Conservation (phyloP, 208 protist species). For the Vickermania spadyakhi region DNA sequence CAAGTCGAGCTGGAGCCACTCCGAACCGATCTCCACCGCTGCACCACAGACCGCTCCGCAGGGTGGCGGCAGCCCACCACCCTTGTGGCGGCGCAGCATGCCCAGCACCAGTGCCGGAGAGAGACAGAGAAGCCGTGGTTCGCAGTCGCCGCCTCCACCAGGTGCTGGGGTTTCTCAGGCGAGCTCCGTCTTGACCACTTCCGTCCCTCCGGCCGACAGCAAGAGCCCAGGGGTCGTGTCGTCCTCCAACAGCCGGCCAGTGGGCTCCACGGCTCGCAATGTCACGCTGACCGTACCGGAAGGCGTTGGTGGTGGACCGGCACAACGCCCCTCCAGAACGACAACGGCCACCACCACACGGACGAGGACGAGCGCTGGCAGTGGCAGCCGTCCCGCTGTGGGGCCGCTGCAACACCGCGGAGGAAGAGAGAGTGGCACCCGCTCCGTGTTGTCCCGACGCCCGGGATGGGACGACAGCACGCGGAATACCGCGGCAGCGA, state of each 20-base stretch:
- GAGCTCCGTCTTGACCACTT: neutral
- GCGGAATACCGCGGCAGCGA: neutral
- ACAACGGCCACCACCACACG: neutral
- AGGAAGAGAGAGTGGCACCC: neutral
- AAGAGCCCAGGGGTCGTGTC: neutral
- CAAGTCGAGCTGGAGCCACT: neutral
- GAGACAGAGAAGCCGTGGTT: neutral
- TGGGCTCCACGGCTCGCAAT: neutral
- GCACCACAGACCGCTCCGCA: neutral
- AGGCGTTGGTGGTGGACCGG: neutral
- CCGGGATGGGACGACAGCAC: conserved; percentile 5
- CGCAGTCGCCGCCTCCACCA: neutral
- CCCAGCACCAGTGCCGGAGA: neutral
- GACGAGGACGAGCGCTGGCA: neutral
- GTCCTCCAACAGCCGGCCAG: neutral
- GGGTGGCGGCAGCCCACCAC: neutral
- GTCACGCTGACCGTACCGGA: neutral
- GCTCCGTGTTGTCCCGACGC: conserved; percentile 4
- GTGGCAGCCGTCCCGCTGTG: neutral
- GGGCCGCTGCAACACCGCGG: neutral
- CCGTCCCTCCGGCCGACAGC: neutral
- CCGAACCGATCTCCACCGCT: neutral
- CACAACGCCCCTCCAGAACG: neutral
- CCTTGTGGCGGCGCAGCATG: neutral
- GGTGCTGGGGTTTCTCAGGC: neutral